A percentile compares a stretch with the other conserved stretches of the same genome.
Conservation (phyloP, 257 asterid genomes). For the Solanum arcanum region DNA sequence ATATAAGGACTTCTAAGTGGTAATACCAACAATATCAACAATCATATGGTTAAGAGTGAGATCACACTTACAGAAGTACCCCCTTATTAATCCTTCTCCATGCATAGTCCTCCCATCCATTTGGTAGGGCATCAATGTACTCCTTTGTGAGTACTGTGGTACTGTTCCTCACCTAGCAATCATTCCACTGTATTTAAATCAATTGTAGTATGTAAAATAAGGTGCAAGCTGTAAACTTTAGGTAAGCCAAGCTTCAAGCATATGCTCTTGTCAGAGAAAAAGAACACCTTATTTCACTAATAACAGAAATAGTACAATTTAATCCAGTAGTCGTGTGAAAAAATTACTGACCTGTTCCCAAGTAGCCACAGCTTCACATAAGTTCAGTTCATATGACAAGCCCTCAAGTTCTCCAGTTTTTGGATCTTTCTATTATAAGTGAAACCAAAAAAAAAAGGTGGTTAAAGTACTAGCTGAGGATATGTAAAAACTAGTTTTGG, state of each 20-base stretch:
- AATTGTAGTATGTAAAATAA: conserved; percentile 30
- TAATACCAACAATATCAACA: background rate
- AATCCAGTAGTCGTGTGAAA: background rate
- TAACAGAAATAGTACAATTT: background rate
- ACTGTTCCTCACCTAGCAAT: conserved; percentile 90
- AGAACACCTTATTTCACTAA: background rate
- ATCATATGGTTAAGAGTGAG: background rate
- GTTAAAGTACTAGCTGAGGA: background rate
- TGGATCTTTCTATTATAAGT: conserved; percentile 72
- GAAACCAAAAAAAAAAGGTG: background rate
- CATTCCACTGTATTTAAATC: conserved; percentile 73
- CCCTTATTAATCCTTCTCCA: conserved; percentile 97
- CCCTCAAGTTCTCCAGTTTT: conserved; percentile 94
- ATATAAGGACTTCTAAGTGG: background rate
- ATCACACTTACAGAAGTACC: conserved; percentile 62
- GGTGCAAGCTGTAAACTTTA: background rate
- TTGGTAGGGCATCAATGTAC: conserved; percentile 87
- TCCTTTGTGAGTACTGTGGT: conserved; percentile 82
- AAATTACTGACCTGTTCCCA: conserved; percentile 90
- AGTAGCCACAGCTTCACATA: conserved; percentile 97
- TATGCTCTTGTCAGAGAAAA: background rate
- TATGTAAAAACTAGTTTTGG: background rate
- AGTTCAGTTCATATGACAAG: conserved; percentile 49
- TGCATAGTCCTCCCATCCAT: conserved; percentile 98
- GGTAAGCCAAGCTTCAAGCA: background rate